Evolutionary conservation across 2,329 filamentous ascomycete genomes (phyloP), one percentile per base, ranked within the genome.

Genomic region (Scedosporium minutisporum): DNA sequence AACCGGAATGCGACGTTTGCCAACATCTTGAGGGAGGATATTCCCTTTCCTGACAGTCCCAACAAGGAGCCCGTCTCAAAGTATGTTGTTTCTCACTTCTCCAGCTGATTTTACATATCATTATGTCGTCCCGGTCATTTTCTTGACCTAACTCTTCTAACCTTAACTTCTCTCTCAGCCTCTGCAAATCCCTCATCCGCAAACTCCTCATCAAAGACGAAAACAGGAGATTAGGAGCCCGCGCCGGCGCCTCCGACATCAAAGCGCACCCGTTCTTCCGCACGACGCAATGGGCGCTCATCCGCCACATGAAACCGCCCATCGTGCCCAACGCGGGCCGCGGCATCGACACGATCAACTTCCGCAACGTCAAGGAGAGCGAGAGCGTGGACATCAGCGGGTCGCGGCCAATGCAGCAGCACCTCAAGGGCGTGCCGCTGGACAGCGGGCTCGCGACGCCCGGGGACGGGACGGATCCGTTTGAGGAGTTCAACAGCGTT

Each of bases 151-250:
- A n/a, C n/a, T n/a, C n/a, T n/a, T n/a, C n/a, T n/a, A 23, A 12
- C 12, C 9, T 7, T 7, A 38, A 12, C 14, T 7, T 60, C 55
- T 53, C 1, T 6, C 29, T 14, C 65, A 97, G 93, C 72, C 83
- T 97, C 57, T 99, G 95, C 81, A 99, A 99, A 78, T 96, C 91
- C 4, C 78, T 99, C 65, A 96, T 99, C 72, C 87, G 95, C 67
- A 99, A 99, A 77, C 83, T 99, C 14, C 82, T 99, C 55, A 97
- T 97, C 81, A 99, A 99, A 76, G 95, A 99, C 69, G 95, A 99
- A 76, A 92, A 93, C 64, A 88, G 93, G 65, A 89, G 95, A 64
- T 83, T 99, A 53, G 95, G 95, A 64, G 96, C 95, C 58, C 89
- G 95, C 65, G 95, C 95, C 2, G 95, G 95, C 65, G 95, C 95